A percentile compares a stretch with the other conserved stretches of the same genome.
phyloP scores from a whole-genome alignment of 257 asterid genomes.

The Henckelia pumila region DNA sequence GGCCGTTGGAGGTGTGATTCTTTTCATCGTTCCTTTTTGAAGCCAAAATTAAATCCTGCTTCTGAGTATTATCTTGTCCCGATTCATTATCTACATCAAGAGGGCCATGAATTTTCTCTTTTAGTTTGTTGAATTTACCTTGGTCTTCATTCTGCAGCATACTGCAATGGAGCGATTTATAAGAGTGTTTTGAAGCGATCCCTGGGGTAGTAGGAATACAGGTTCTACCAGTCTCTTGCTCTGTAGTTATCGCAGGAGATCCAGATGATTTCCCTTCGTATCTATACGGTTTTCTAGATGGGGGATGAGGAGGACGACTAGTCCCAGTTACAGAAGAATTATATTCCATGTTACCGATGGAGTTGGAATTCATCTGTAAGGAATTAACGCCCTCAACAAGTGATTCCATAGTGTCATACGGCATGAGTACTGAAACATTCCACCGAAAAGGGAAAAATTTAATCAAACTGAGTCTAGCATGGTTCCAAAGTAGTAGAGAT shows the following conservation, averaged over 20 bases:
- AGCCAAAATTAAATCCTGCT: constrained; percentile 7
- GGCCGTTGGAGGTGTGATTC: constrained; percentile 32
- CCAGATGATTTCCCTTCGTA: constrained; percentile 44
- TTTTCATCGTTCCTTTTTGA: constrained; percentile 26
- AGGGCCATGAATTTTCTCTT: constrained; percentile 21
- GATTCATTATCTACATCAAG: constrained; percentile 25
- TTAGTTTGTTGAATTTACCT: constrained; percentile 24
- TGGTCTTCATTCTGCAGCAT: constrained; percentile 22
- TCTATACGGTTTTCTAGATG: constrained; percentile 37
- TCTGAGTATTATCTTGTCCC: constrained; percentile 28
- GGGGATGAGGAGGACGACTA: constrained; percentile 56
- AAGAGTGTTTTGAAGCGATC: constrained; percentile 38
- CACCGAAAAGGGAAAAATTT: constrained; percentile 22
- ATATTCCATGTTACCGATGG: constrained; percentile 33
- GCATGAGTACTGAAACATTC: constrained; percentile 37
- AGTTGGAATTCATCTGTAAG: constrained; percentile 44
- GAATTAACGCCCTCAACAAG: constrained; percentile 63
- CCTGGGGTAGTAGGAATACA: constrained; percentile 33
- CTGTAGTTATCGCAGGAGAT: constrained; percentile 31
- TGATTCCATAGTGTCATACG: constrained; percentile 50
- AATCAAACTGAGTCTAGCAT: constrained; percentile 24
- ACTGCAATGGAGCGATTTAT: constrained; percentile 33
- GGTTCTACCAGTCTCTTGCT: constrained; percentile 34
- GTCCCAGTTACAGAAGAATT: constrained; percentile 36
- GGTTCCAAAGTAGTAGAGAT: not conserved